phyloP scores from a whole-genome alignment of 2,329 filamentous ascomycete species.

The Pyrenophora teres region DNA sequence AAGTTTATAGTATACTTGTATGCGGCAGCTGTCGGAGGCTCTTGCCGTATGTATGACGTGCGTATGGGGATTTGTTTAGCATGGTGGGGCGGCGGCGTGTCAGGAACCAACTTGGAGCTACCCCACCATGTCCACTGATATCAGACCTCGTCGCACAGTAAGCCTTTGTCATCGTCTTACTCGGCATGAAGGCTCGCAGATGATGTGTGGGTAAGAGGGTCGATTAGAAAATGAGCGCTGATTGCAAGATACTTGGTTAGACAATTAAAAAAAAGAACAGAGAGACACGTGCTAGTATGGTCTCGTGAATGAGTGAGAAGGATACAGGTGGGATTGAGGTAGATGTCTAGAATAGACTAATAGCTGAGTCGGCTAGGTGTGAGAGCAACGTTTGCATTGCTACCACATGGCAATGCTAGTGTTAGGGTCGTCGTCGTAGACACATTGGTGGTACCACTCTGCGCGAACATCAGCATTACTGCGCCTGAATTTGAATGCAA shows the following conservation, averaged over 20 bases:
- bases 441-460: slow-evolving; percentile 40
- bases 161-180: slow-evolving; percentile 27
- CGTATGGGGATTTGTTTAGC: slow-evolving; percentile 3
- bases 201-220: background rate
- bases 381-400: too few species aligned
- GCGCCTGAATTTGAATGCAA: too few species aligned
- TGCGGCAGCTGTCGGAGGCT: slow-evolving; percentile 8
- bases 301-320: too few species aligned
- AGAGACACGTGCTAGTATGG: too few species aligned
- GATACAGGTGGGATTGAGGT: too few species aligned
- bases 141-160: slow-evolving; percentile 7
- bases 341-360: too few species aligned
- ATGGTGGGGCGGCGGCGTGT: slow-evolving; percentile 27
- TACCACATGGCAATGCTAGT: too few species aligned
- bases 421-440: slow-evolving; percentile 19
- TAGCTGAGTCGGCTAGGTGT: too few species aligned
- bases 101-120: slow-evolving; percentile 8
- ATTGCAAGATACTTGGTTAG: too few species aligned
- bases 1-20: background rate
- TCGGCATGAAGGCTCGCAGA: background rate
- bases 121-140: slow-evolving; percentile 5
- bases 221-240: background rate
- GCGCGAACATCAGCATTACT: slow-evolving; percentile 4
- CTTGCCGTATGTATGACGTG: slow-evolving; percentile 19
- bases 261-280: too few species aligned